Conservation (phyloP, 2,329 filamentous ascomycete species). For the Tolypocladium album region DNA sequence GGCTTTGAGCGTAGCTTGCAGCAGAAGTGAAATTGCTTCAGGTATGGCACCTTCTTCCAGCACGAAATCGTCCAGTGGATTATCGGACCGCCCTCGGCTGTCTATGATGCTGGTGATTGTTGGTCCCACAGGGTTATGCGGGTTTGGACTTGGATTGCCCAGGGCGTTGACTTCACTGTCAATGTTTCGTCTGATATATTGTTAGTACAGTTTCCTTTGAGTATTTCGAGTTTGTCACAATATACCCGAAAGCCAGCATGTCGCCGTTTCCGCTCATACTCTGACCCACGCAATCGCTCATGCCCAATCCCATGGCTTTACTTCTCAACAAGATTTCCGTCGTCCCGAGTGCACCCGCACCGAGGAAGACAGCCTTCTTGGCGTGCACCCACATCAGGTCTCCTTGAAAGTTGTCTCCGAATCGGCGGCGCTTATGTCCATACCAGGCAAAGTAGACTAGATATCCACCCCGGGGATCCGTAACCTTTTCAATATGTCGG, state of each 20-base stretch:
- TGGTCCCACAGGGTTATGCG: constrained; percentile 45
- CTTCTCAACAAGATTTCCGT: constrained; percentile 56
- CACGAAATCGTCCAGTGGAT: constrained; percentile 50
- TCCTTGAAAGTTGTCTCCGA: constrained; percentile 41
- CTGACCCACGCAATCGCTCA: constrained; percentile 46
- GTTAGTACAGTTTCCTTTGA: neutral
- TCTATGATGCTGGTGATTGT: constrained; percentile 55
- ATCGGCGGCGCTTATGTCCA: constrained; percentile 40
- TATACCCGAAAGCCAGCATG: constrained; percentile 50
- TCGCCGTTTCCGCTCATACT: constrained; percentile 59
- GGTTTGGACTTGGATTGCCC: constrained; percentile 36
- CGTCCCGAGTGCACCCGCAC: constrained; percentile 53
- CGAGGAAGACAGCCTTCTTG: constrained; percentile 54
- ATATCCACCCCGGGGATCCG: constrained; percentile 38
- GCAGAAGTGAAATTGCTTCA: constrained; percentile 40
- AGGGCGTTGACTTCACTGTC: constrained; percentile 45
- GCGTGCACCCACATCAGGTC: constrained; percentile 60
- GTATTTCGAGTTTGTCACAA: neutral
- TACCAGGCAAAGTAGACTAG: constrained; percentile 56
- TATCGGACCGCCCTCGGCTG: constrained; percentile 34
- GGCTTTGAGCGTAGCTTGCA: constrained; percentile 46
- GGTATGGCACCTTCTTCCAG: constrained; percentile 55
- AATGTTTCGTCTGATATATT: constrained; percentile 40
- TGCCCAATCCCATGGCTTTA: constrained; percentile 43
- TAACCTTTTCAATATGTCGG: constrained; percentile 45